A percentile compares a stretch with the other conserved stretches of the same genome.
These are phyloP conservation scores for Vitis hybrid DNA, from an alignment of 177 flowering plant genomes.

Conservation along the genomic window DNA sequence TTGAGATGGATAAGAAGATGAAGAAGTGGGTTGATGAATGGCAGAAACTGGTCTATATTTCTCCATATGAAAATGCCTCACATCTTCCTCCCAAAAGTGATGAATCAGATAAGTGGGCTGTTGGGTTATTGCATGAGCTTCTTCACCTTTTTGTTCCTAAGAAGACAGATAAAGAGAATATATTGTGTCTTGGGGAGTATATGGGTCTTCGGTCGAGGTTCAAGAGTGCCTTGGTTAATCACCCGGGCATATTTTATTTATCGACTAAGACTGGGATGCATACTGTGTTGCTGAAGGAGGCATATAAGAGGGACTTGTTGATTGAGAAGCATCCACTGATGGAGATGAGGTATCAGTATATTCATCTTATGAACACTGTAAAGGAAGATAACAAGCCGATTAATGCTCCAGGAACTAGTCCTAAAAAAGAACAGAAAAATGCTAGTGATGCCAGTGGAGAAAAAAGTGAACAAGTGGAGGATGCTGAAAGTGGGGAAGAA, in stretches of 20 bases:
- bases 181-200: constrained; percentile 60
- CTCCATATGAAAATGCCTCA: constrained; percentile 77
- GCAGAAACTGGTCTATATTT: constrained; percentile 86
- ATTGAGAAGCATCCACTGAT: constrained; percentile 66
- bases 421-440: constrained; percentile 9
- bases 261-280: constrained; percentile 70
- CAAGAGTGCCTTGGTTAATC: constrained; percentile 65
- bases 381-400: constrained; percentile 29
- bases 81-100: constrained; percentile 60
- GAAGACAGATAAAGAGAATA: constrained; percentile 64
- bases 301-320: constrained; percentile 63
- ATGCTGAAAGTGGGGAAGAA: constrained; percentile 15
- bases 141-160: constrained; percentile 67
- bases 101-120: constrained; percentile 85
- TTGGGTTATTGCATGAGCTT: constrained; percentile 81
- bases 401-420: constrained; percentile 6
- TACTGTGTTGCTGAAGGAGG: constrained; percentile 85
- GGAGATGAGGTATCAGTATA: constrained; percentile 64
- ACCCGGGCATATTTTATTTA: constrained; percentile 84
- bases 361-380: constrained; percentile 67
- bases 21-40: constrained; percentile 76
- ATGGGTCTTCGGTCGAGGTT: constrained; percentile 72
- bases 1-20: constrained; percentile 70
- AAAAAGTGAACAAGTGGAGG: constrained; percentile 13
- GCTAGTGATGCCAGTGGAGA: not conserved